A percentile compares a stretch with the other conserved stretches of the same genome.
phyloP scores from a whole-genome alignment of 2,329 filamentous ascomycete species.

The Sodiomyces alkalinus region DNA sequence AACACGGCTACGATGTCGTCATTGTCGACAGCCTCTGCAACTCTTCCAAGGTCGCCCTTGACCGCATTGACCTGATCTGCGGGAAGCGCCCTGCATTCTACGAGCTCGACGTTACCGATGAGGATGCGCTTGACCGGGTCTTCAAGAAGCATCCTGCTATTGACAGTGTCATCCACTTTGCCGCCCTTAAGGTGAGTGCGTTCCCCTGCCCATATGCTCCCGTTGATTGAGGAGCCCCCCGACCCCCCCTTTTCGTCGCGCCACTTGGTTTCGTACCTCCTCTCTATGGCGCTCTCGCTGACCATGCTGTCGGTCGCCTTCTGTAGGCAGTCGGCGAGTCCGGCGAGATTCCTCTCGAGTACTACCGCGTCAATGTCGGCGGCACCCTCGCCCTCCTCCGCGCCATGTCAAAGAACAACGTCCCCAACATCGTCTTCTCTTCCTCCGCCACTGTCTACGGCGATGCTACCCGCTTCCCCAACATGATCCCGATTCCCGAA shows the following conservation, averaged over 20 bases:
- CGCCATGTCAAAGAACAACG: constrained; percentile 78
- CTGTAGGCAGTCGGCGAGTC: constrained; percentile 96
- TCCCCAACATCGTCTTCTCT: constrained; percentile 96
- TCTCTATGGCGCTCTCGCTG: too few species aligned
- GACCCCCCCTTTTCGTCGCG: too few species aligned
- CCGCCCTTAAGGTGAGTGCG: constrained; percentile 79
- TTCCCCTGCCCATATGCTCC: too few species aligned
- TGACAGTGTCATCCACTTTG: constrained; percentile 97
- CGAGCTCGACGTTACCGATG: constrained; percentile 77
- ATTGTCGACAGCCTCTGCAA: constrained; percentile 97
- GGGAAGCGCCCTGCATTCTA: constrained; percentile 79
- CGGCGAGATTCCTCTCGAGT: constrained; percentile 83
- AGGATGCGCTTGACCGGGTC: constrained; percentile 68
- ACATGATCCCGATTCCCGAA: constrained; percentile 99
- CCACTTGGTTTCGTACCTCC: too few species aligned
- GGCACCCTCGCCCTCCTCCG: constrained; percentile 78
- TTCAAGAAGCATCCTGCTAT: constrained; percentile 84
- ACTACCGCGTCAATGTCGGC: constrained; percentile 93
- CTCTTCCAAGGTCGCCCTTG: constrained; percentile 78
- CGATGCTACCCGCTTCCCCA: constrained; percentile 84
- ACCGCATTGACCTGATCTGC: constrained; percentile 86
- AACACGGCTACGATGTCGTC: constrained; percentile 92
- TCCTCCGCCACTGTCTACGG: constrained; percentile 97
- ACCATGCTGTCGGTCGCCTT: too few species aligned
- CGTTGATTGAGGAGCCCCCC: too few species aligned